phyloP scores from a whole-genome alignment of 1,284 basidiomycete genomes.

The Boletellus deceptivus region DNA sequence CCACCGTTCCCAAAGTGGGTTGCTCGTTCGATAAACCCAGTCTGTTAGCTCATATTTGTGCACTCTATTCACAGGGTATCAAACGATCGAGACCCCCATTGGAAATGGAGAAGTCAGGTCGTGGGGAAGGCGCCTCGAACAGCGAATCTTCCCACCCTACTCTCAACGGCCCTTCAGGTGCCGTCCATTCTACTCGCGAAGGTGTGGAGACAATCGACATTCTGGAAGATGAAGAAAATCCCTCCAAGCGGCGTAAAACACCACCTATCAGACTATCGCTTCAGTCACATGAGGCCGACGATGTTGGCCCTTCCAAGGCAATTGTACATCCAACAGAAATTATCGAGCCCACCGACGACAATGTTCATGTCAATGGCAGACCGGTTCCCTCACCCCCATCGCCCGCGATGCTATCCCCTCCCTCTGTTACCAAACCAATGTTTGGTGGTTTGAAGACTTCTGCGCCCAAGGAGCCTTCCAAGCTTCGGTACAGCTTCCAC shows the following conservation, averaged over 20 bases:
- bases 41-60: slow-evolving; percentile 1
- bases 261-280: slow-evolving; percentile 5
- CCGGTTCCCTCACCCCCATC: slow-evolving; percentile 20
- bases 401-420: slow-evolving; percentile 17
- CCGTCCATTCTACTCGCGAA: background rate
- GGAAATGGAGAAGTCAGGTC: slow-evolving; percentile 29
- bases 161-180: slow-evolving; percentile 28
- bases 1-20: slow-evolving; percentile 66
- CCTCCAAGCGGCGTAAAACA: slow-evolving; percentile 43
- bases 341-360: slow-evolving; percentile 40
- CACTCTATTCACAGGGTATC: slow-evolving; percentile 48
- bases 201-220: slow-evolving; percentile 26
- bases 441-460: slow-evolving; percentile 40
- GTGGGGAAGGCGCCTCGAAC: slow-evolving; percentile 11
- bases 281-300: slow-evolving; percentile 35
- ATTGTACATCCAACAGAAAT: slow-evolving; percentile 37
- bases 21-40: background rate
- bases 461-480: slow-evolving; percentile 68
- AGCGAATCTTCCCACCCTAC: slow-evolving; percentile 12
- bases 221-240: slow-evolving; percentile 34
- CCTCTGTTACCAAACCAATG: slow-evolving; percentile 25
- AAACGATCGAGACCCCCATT: slow-evolving; percentile 67
- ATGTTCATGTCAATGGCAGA: slow-evolving; percentile 12
- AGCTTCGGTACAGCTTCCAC: slow-evolving; percentile 64
- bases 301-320: slow-evolving; percentile 28